Conservation (phyloP, 2,329 filamentous ascomycete genomes). For the Neonectria neomacrospora region DNA sequence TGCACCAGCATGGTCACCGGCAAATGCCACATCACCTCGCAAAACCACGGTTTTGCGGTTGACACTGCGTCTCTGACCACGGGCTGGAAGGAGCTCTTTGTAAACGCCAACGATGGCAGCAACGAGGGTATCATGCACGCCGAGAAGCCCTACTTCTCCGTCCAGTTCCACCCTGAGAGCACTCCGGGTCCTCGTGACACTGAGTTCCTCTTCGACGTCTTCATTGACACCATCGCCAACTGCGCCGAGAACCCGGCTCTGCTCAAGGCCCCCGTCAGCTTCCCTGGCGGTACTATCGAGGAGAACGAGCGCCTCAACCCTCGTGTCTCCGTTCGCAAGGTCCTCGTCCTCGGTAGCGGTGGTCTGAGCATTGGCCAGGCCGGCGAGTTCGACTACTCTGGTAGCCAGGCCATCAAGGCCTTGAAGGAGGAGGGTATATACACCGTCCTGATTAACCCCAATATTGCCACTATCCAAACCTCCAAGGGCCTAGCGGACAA, state of each 20-base stretch:
- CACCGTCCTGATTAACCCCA: constrained; percentile 97
- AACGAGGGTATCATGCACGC: constrained; percentile 97
- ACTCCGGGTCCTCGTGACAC: constrained; percentile 95
- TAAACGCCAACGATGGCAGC: constrained; percentile 97
- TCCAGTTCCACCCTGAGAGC: constrained; percentile 99
- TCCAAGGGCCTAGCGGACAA: constrained; percentile 98
- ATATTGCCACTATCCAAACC: constrained; percentile 98
- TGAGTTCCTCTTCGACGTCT: constrained; percentile 96
- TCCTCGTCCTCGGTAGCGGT: constrained; percentile 91
- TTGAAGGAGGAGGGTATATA: constrained; percentile 98
- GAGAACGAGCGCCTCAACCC: constrained; percentile 84
- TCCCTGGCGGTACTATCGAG: constrained; percentile 84
- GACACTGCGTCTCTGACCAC: constrained; percentile 79
- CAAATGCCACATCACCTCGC: constrained; percentile 98
- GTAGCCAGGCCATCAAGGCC: constrained; percentile 97
- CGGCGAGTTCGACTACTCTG: constrained; percentile 98
- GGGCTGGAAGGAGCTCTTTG: constrained; percentile 93
- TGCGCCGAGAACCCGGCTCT: constrained; percentile 74
- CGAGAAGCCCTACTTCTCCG: constrained; percentile 92
- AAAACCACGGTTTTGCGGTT: constrained; percentile 97
- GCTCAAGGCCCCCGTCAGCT: constrained; percentile 79
- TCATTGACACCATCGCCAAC: constrained; percentile 84
- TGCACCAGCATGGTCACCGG: constrained; percentile 96
- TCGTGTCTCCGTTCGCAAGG: constrained; percentile 89
- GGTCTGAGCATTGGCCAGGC: constrained; percentile 97